phyloP scores from a whole-genome alignment of 768 basidiomycete genomes.

The Rhodotorula toruloides region DNA sequence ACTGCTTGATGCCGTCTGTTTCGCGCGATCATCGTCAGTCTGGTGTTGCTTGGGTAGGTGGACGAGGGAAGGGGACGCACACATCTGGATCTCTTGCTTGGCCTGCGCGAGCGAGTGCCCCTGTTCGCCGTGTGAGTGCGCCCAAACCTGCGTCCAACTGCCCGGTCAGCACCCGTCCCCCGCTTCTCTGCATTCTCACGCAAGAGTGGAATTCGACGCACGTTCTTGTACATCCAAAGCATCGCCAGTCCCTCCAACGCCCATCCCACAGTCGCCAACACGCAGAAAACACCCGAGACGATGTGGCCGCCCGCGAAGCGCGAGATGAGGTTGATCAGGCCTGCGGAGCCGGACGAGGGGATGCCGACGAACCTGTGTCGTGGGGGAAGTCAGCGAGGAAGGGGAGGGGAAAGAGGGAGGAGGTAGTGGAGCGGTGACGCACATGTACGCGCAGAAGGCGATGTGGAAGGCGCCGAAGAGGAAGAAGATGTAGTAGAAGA shows the following conservation, averaged over 20 bases:
- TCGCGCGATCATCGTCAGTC: neutral
- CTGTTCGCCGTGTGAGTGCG: slow-evolving; percentile 52
- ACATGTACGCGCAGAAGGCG: slow-evolving; percentile 87
- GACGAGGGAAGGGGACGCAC: slow-evolving; percentile 42
- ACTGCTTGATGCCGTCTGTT: slow-evolving; percentile 25
- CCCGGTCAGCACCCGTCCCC: neutral
- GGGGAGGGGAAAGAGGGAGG: slow-evolving; percentile 70
- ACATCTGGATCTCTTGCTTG: slow-evolving; percentile 71
- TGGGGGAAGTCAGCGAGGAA: slow-evolving; percentile 82
- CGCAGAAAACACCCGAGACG: slow-evolving; percentile 73
- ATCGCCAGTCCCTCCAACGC: slow-evolving; percentile 69
- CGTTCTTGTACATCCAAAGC: slow-evolving; percentile 39
- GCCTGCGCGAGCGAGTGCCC: slow-evolving; percentile 72
- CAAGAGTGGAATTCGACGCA: neutral
- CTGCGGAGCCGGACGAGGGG: slow-evolving; percentile 84
- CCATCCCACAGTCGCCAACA: slow-evolving; percentile 82
- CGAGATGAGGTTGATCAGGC: slow-evolving; percentile 84
- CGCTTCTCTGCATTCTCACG: neutral
- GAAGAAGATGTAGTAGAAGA: slow-evolving; percentile 63
- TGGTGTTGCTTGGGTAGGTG: neutral
- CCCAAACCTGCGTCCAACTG: slow-evolving; percentile 21
- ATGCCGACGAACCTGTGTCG: slow-evolving; percentile 96
- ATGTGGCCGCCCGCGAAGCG: slow-evolving; percentile 67
- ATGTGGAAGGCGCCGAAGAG: slow-evolving; percentile 94
- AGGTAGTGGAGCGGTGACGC: slow-evolving; percentile 45